phyloP scores from a whole-genome alignment of 306 rosid genomes.

The Argentina anserina region DNA sequence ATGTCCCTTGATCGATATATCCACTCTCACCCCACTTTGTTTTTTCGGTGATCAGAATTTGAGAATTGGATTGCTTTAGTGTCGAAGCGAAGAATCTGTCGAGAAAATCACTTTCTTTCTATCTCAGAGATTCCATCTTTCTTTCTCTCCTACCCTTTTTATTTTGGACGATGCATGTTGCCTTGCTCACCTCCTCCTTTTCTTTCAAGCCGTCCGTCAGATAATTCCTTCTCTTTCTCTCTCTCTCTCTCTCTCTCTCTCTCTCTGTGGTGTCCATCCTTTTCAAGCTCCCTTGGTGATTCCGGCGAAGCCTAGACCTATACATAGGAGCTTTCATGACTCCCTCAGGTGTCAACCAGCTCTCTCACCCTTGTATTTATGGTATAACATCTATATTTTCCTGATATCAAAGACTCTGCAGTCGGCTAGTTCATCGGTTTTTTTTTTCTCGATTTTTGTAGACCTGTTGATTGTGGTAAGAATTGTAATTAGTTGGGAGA shows the following conservation, averaged over 20 bases:
- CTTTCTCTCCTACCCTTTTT: slow-evolving; percentile 19
- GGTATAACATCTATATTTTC: slow-evolving; percentile 37
- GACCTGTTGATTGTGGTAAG: not conserved
- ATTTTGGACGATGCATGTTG: slow-evolving; percentile 53
- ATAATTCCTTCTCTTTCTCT: not conserved
- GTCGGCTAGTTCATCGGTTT: not conserved
- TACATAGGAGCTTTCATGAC: slow-evolving; percentile 43
- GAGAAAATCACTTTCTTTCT: slow-evolving; percentile 43
- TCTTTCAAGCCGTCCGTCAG: slow-evolving; percentile 34
- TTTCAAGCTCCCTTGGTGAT: slow-evolving; percentile 32
- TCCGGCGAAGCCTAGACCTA: slow-evolving; percentile 26
- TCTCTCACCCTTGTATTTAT: slow-evolving; percentile 81
- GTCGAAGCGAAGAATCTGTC: slow-evolving; percentile 87
- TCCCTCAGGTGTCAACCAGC: slow-evolving; percentile 68
- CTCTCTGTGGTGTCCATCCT: slow-evolving; percentile 25
- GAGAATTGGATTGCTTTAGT: slow-evolving; percentile 49
- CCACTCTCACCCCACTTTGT: not conserved
- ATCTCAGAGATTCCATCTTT: slow-evolving; percentile 52
- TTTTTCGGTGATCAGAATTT: not conserved
- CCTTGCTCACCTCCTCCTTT: slow-evolving; percentile 41
- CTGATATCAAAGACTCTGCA: not conserved
- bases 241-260: slow-evolving; percentile 13
- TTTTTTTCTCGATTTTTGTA: not conserved
- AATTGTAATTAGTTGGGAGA: not conserved
- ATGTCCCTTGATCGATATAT: not conserved